A percentile compares a stretch with the other conserved stretches of the same genome.
Conservation (phyloP, 1,284 basidiomycete species). For the Laetiporus sulphureus region DNA sequence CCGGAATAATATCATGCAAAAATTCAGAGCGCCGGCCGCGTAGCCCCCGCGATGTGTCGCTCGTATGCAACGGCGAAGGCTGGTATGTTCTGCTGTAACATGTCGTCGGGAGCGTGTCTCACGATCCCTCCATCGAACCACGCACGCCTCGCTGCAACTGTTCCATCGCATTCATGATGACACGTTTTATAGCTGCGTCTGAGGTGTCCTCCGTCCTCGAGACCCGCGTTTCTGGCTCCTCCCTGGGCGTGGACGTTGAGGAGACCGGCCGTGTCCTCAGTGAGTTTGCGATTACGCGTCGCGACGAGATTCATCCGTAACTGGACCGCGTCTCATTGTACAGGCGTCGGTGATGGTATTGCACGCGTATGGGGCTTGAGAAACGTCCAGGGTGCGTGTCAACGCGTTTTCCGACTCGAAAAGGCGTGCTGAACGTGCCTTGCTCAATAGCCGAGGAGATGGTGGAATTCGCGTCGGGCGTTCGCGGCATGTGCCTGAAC, state of each 20-base stretch:
- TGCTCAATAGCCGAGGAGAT: slow-evolving; percentile 86
- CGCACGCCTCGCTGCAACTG: slow-evolving; percentile 8
- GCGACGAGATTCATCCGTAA: too few species aligned
- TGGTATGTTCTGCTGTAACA: slow-evolving; percentile 48
- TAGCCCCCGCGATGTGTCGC: slow-evolving; percentile 54
- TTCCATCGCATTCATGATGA: slow-evolving; percentile 25
- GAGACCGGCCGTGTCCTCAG: slow-evolving; percentile 98
- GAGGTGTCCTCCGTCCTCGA: slow-evolving; percentile 99
- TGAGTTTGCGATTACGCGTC: slow-evolving; percentile 52
- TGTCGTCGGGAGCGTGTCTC: slow-evolving; percentile 3
- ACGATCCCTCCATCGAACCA: slow-evolving; percentile 9
- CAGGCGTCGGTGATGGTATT: slow-evolving; percentile 99
- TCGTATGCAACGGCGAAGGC: slow-evolving; percentile 98
- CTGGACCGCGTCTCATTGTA: slow-evolving; percentile 9
- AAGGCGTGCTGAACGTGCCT: slow-evolving; percentile 11
- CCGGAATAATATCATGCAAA: slow-evolving; percentile 16
- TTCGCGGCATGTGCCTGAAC: slow-evolving; percentile 99
- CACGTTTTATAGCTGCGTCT: slow-evolving; percentile 79
- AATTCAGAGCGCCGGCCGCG: slow-evolving; percentile 39
- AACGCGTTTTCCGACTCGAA: slow-evolving; percentile 2
- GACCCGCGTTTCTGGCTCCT: slow-evolving; percentile 92
- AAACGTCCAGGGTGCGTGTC: slow-evolving; percentile 80
- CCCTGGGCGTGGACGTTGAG: slow-evolving; percentile 90
- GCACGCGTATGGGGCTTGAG: slow-evolving; percentile 94
- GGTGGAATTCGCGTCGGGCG: slow-evolving; percentile 99